Conservation (phyloP, 805 yeast genomes). For the Yarrowia porcina region DNA sequence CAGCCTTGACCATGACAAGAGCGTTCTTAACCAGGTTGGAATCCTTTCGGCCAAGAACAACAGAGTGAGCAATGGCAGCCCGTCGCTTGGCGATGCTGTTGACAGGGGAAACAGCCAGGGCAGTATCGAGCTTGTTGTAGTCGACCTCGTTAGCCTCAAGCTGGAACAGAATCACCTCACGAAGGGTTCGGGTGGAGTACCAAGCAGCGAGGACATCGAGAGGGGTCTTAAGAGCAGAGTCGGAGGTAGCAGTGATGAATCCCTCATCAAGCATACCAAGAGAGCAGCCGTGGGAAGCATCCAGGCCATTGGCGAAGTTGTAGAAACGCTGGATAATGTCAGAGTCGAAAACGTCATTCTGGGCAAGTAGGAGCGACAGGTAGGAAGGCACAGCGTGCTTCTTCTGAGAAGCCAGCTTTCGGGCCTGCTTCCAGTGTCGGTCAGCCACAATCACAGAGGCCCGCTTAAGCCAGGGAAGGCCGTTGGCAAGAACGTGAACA, state of each 20-base stretch:
- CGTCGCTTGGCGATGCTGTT: conserved; percentile 34
- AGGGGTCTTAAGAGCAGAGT: conserved; percentile 32
- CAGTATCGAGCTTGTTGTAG: conserved; percentile 27
- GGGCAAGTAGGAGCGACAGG: conserved; percentile 23
- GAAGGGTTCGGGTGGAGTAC: conserved; percentile 33
- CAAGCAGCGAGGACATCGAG: conserved; percentile 37
- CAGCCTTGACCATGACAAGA: conserved; percentile 31
- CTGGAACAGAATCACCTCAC: conserved; percentile 30
- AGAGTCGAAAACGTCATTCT: conserved; percentile 32
- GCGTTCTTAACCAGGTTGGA: conserved; percentile 30
- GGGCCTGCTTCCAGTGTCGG: conserved; percentile 35
- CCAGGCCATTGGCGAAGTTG: conserved; percentile 28
- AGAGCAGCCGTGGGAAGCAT: conserved; percentile 26
- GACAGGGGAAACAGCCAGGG: conserved; percentile 35
- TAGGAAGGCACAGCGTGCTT: conserved; percentile 26
- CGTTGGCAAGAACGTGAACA: conserved; percentile 32
- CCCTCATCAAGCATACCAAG: conserved; percentile 31
- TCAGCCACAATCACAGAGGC: conserved; percentile 26
- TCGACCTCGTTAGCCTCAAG: conserved; percentile 27
- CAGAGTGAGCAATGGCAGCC: conserved; percentile 35
- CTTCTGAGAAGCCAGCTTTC: conserved; percentile 27
- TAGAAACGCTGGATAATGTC: conserved; percentile 34
- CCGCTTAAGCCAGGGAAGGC: conserved; percentile 27
- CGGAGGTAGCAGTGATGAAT: conserved; percentile 30
- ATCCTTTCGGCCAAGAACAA: conserved; percentile 33